Evolutionary conservation across 257 asterid species (phyloP), one percentile per base, ranked within the genome.

Genomic region (Vinca minor): DNA sequence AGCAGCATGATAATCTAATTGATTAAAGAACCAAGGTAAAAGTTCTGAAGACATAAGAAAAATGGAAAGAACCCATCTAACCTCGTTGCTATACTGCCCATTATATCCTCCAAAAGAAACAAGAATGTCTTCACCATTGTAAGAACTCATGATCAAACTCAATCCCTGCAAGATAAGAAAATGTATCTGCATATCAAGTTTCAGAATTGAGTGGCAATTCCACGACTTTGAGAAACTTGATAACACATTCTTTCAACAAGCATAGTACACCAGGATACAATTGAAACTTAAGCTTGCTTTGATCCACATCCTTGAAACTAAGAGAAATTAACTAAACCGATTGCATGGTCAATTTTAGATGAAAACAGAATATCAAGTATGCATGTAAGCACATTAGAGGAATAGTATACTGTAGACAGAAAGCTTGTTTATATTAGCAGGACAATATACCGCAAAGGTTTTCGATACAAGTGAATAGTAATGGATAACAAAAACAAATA

Each of bases 51-150:
- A 20, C 7, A 52, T 49, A 59, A 52, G 52, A 41, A 25, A 65
- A 39, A 10, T 29, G 46, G 42, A 57, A 56, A 57, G 66, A 29
- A 67, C 31, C 53, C 38, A n/a, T 34, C 38, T 7, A 39, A 89
- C 97, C 97, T 93, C 98, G 74, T 93, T 93, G 87, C 73, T 93
- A 87, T 89, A 93, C 75, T 82, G 85, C 78, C 98, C 98, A 72
- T 92, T 92, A 69, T 92, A 92, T 75, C 98, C 98, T 63, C 97
- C 98, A 79, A 92, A 92, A 25, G 94, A 81, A 72, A 92, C 98
- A 66, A 92, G 83, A 77, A 89, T 74, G 73, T 89, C 98, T 82
- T 93, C 96, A 49, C 95, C 89, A 34, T 73, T 77, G 48, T 64
- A 83, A 41, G 97, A 85, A 57, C 96, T 84, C 73, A 89, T 77